Percentiles rank a stretch among this genome's conserved stretches.
phyloP scores from a whole-genome alignment of 805 yeast genomes.

The Henningerozyma blattae region DNA sequence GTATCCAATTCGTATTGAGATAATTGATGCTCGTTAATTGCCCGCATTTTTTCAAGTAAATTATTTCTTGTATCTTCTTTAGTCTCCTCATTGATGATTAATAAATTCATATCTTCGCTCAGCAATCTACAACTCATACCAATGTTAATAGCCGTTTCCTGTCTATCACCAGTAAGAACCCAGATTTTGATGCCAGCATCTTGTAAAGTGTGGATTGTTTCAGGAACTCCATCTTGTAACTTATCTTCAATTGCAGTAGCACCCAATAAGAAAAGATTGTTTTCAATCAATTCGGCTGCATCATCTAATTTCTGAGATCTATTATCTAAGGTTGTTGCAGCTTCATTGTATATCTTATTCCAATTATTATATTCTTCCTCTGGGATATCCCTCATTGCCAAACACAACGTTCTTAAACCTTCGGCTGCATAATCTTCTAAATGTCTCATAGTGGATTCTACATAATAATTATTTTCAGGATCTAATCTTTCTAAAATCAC shows the following conservation, averaged over 20 bases:
- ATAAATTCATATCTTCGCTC: constrained; percentile 90
- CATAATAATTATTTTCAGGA: constrained; percentile 58
- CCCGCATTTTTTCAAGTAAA: constrained; percentile 60
- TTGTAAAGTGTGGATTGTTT: constrained; percentile 87
- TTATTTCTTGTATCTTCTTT: constrained; percentile 68
- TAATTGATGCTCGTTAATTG: constrained; percentile 53
- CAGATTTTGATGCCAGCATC: constrained; percentile 95
- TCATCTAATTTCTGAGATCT: constrained; percentile 70
- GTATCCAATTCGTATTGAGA: constrained; percentile 62
- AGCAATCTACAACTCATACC: constrained; percentile 95
- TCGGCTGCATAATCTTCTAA: constrained; percentile 94
- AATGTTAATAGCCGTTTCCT: constrained; percentile 95
- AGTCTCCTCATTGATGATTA: constrained; percentile 78
- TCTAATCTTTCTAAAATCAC: constrained; percentile 81
- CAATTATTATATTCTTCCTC: constrained; percentile 69
- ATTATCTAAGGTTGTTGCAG: constrained; percentile 69
- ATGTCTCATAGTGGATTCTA: constrained; percentile 71
- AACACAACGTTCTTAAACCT: constrained; percentile 88
- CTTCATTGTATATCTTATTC: constrained; percentile 56
- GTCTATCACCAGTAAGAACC: constrained; percentile 98
- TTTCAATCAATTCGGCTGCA: constrained; percentile 83
- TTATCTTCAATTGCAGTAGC: constrained; percentile 99
- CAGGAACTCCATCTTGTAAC: constrained; percentile 96
- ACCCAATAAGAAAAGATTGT: constrained; percentile 68
- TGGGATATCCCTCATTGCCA: constrained; percentile 72